Evolutionary conservation across 495 filamentous ascomycete genomes (phyloP), one percentile per base, ranked within the genome.

Genomic region (Penicillium paradoxum): DNA sequence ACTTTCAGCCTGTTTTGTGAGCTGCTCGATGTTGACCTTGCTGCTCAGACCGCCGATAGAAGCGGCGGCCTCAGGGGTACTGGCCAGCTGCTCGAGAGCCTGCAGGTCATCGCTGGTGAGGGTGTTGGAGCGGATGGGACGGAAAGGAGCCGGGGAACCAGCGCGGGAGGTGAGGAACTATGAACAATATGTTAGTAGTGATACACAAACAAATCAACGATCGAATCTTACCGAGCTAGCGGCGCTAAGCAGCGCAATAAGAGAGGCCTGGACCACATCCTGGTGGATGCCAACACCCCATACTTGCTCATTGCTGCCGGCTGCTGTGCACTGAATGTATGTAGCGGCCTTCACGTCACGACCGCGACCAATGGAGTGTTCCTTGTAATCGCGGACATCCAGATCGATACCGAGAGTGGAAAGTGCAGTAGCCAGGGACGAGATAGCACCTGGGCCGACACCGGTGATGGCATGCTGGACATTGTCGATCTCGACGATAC

Each of bases 211-310:
- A 24, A 18, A 48, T 22, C 13, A 34, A 21, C 34, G n/a, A 38
- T 14, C 13, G 9, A n/a, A 43, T 79, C 88, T 81, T 80, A 93
- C 91, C 59, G 87, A 93, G 73, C 83, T 88, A 29, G 93, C 93
- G 29, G 93, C 93, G 49, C 83, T 84, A 62, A 98, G 74, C 40
- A 97, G 77, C 36, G 93, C 92, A 66, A 91, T 89, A 65, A 98
- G 78, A 70, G 85, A 90, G 58, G 89, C 90, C 71, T 96, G 90
- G 13, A 95, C 90, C 33, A 95, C 88, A 73, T 98, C 93, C 61
- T 92, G 85, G 68, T 97, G 89, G 56, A 98, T 89, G 45, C 92
- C 93, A 18, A 98, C 89, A 58, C 93, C 93, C 95, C 93, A 98
- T 10, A 96, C 89, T 58, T 73, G 64, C 49, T 87, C 74, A 27